Conservation (phyloP, 768 basidiomycete species). For the Lactifluus subvellereus region DNA sequence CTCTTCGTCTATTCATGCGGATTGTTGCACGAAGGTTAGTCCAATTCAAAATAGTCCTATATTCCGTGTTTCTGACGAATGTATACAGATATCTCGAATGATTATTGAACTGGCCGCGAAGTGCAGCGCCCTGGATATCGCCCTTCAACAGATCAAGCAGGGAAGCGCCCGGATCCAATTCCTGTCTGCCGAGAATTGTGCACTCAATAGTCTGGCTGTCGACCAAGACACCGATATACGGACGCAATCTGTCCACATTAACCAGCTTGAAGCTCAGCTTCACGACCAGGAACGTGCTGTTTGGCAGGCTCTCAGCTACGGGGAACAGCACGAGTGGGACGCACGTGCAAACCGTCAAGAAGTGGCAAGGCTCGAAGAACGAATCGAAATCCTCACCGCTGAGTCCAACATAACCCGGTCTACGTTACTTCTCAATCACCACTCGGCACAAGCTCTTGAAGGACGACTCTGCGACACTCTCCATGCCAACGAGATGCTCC, state of each 20-base stretch:
- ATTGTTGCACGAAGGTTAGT: background rate
- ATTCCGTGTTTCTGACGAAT: background rate
- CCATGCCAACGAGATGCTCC: background rate
- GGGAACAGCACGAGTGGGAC: background rate
- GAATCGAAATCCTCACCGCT: background rate
- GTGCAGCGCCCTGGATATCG: background rate
- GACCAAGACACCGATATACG: slow-evolving; percentile 1
- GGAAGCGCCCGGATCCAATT: background rate
- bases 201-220: background rate
- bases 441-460: background rate
- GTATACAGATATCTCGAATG: background rate
- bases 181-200: slow-evolving; percentile 2
- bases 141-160: background rate
- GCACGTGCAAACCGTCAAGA: background rate
- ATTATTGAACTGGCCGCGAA: background rate
- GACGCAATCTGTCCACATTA: background rate
- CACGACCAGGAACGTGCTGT: background rate
- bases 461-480: background rate
- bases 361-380: slow-evolving; percentile 5
- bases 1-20: background rate
- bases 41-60: background rate
- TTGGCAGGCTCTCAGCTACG: background rate
- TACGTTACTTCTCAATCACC: background rate
- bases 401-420: background rate
- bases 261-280: slow-evolving; percentile 1